These are phyloP conservation scores for Seminavis robusta DNA, from an alignment of 108 stramenopile genomes.

Conservation along the genomic window DNA sequence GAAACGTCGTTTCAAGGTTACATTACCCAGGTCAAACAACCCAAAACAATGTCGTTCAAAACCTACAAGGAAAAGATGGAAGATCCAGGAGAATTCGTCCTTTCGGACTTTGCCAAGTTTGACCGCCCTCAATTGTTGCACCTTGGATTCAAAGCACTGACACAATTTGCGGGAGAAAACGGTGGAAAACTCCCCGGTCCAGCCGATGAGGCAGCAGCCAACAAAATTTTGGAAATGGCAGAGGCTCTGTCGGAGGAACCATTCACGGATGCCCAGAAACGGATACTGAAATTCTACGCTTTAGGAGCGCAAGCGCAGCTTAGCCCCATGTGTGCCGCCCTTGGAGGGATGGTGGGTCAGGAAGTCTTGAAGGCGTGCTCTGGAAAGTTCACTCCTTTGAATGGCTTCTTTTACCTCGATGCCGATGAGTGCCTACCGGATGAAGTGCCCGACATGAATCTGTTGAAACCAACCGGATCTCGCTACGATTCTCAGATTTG, in stretches of 20 bases:
- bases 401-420: slow-evolving; percentile 97
- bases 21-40: slow-evolving; percentile 93
- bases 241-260: slow-evolving; percentile 56
- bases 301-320: slow-evolving; percentile 80
- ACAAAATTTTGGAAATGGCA: slow-evolving; percentile 68
- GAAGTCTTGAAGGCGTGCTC: slow-evolving; percentile 99
- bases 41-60: slow-evolving; percentile 81
- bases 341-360: slow-evolving; percentile 98
- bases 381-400: slow-evolving; percentile 97
- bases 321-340: slow-evolving; percentile 92
- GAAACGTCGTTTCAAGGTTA: slow-evolving; percentile 59
- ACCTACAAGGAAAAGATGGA: slow-evolving; percentile 73
- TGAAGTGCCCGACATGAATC: slow-evolving; percentile 49
- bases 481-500: slow-evolving; percentile 86
- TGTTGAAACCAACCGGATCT: slow-evolving; percentile 58
- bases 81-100: slow-evolving; percentile 85
- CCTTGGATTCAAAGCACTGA: slow-evolving; percentile 81
- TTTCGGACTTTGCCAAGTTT: slow-evolving; percentile 98
- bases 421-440: slow-evolving; percentile 94
- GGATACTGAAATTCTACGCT: slow-evolving; percentile 75
- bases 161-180: slow-evolving; percentile 39
- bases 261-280: slow-evolving; percentile 38
- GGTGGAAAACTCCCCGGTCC: slow-evolving; percentile 75
- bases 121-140: slow-evolving; percentile 90
- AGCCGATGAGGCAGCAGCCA: slow-evolving; percentile 65